phyloP scores from a whole-genome alignment of 164 flowering plant species.

The Saururus chinensis region DNA sequence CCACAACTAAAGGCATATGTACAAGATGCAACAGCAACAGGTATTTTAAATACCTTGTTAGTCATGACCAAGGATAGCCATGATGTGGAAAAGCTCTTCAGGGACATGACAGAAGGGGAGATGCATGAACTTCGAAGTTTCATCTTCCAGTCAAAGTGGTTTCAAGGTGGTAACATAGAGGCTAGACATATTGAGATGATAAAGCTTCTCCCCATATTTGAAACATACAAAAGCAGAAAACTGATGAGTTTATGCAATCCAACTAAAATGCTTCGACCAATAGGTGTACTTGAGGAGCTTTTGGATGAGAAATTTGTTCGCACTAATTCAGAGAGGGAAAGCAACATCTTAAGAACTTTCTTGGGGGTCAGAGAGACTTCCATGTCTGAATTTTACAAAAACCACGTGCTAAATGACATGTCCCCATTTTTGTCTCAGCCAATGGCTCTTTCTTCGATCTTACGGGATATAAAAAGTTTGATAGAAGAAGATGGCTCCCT shows the following conservation, averaged over 20 bases:
- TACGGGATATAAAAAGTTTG: conserved; percentile 52
- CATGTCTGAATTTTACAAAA: conserved; percentile 60
- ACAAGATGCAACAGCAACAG: conserved; percentile 67
- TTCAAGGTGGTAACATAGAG: conserved; percentile 44
- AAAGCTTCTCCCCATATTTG: conserved; percentile 81
- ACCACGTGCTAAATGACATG: conserved; percentile 63
- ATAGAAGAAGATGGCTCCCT: conserved; percentile 56
- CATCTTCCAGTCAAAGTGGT: conserved; percentile 94
- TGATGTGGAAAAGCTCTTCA: conserved; percentile 39
- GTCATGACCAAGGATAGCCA: conserved; percentile 41
- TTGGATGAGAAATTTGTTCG: conserved; percentile 72
- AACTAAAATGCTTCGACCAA: conserved; percentile 68
- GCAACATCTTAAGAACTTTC: conserved; percentile 38
- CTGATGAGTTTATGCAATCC: conserved; percentile 48
- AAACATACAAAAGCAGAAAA: conserved; percentile 64
- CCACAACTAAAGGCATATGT: conserved; percentile 63
- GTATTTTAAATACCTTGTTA: conserved; percentile 69
- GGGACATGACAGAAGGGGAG: conserved; percentile 63
- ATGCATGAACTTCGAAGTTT: conserved; percentile 82
- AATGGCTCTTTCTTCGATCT: conserved; percentile 44
- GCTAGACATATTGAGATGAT: conserved; percentile 39
- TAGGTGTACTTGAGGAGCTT: conserved; percentile 56
- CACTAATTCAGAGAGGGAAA: conserved; percentile 70
- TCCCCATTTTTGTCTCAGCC: conserved; percentile 50
- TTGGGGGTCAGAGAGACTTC: conserved; percentile 60